Percentiles rank a stretch among this genome's conserved stretches.
These are phyloP conservation scores for Nicotiana rustica DNA, from an alignment of 305 asterid genomes.

Conservation along the genomic window DNA sequence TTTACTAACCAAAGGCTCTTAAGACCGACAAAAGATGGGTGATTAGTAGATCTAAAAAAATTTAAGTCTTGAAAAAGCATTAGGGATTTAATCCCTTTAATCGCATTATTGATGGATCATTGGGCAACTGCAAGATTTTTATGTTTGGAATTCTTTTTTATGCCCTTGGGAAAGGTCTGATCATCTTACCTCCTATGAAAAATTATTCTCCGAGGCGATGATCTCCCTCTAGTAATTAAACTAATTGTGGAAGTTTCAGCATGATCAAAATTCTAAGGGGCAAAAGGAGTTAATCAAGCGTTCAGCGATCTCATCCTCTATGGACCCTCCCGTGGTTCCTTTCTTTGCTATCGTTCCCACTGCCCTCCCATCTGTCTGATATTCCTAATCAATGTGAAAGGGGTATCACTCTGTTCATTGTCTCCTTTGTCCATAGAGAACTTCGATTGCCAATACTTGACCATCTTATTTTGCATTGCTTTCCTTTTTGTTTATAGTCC, in stretches of 20 bases:
- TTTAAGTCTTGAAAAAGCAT: neutral
- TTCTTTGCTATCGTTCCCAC: neutral
- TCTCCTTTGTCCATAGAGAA: neutral
- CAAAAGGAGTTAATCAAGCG: slow-evolving; percentile 1
- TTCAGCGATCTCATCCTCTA: neutral
- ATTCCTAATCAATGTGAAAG: neutral
- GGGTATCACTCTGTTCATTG: neutral
- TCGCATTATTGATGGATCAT: neutral
- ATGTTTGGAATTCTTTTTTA: neutral
- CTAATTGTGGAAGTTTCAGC: neutral
- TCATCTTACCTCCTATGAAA: neutral
- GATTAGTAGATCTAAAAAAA: neutral
- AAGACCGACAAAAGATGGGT: neutral
- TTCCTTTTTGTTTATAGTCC: neutral
- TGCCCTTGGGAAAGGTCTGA: neutral
- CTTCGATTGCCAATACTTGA: neutral
- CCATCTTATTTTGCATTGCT: neutral
- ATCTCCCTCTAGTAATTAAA: neutral
- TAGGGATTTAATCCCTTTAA: neutral
- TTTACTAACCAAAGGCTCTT: too few species aligned
- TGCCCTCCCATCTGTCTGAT: neutral
- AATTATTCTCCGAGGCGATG: slow-evolving; percentile 1
- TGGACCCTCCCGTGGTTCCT: neutral
- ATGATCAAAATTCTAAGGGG: neutral
- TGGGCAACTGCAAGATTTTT: neutral